These are phyloP conservation scores for Creolimax fragrantissima DNA, from an alignment of 78 protist genomes.

Conservation along the genomic window DNA sequence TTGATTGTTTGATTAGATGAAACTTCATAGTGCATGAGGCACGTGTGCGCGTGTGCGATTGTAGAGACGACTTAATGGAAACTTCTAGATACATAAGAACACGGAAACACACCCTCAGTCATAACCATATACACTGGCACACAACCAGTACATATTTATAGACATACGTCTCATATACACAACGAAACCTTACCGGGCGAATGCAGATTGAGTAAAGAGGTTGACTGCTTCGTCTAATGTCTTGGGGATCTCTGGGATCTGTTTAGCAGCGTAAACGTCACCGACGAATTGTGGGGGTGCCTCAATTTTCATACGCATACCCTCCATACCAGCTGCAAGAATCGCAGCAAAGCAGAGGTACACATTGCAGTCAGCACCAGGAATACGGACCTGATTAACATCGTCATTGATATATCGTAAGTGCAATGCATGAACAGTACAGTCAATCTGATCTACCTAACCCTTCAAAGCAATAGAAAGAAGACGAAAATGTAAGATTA, in stretches of 20 bases:
- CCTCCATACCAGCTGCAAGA: conserved; percentile 15
- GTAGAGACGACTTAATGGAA: no score
- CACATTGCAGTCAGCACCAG: conserved; percentile 27
- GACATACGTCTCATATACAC: background rate
- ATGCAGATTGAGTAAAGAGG: background rate
- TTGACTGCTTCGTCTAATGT: background rate
- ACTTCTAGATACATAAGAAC: no score
- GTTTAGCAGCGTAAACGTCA: background rate
- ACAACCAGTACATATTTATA: background rate
- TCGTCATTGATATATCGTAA: no score
- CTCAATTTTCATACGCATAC: background rate
- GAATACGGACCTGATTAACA: conserved; percentile 5
- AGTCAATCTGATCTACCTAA: no score
- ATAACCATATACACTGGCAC: no score
- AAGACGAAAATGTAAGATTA: no score
- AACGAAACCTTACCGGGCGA: background rate
- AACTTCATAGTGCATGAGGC: no score
- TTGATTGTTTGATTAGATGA: no score
- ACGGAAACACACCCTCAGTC: no score
- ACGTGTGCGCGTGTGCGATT: no score
- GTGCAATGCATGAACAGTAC: no score
- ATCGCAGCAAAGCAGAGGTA: conserved; percentile 23
- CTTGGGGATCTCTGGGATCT: background rate
- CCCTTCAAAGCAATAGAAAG: no score
- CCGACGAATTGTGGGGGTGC: conserved; percentile 3